A percentile compares a stretch with the other conserved stretches of the same genome.
Conservation (phyloP, 768 basidiomycete species). For the Steccherinum ochraceum region DNA sequence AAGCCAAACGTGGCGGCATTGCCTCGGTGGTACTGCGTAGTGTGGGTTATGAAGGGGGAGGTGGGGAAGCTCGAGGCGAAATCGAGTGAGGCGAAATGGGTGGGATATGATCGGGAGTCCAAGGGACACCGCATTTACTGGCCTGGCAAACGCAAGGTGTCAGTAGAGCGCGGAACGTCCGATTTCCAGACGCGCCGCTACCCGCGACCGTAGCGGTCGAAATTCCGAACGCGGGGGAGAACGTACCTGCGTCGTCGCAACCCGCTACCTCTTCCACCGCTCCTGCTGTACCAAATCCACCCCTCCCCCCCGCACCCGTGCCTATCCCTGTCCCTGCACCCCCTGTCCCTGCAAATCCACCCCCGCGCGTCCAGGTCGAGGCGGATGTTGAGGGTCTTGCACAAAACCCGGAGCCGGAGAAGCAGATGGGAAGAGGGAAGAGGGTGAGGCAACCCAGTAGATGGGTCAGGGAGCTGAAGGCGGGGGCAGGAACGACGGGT, state of each 20-base stretch:
- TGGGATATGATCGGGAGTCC: conserved; percentile 28
- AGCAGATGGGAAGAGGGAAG: background rate
- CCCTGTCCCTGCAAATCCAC: background rate
- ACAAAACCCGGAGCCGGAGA: background rate
- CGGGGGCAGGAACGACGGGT: background rate
- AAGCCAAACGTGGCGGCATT: conserved; percentile 18
- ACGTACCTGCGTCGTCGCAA: background rate
- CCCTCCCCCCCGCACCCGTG: background rate
- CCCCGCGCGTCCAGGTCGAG: background rate
- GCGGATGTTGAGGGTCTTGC: background rate
- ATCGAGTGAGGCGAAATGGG: conserved; percentile 14
- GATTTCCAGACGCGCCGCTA: background rate
- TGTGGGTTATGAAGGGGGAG: background rate
- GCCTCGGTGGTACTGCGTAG: background rate
- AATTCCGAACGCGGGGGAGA: background rate
- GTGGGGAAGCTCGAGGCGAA: background rate
- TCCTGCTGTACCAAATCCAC: background rate
- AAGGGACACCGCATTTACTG: conserved; percentile 29
- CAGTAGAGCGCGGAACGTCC: conserved; percentile 14
- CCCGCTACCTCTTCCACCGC: background rate
- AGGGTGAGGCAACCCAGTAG: background rate
- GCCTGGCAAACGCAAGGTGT: conserved; percentile 18
- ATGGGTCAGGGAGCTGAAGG: background rate
- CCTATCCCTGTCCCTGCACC: background rate
- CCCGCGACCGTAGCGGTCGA: background rate